phyloP scores from a whole-genome alignment of 116 monocot species.

The Trichopus zeylanicus region DNA sequence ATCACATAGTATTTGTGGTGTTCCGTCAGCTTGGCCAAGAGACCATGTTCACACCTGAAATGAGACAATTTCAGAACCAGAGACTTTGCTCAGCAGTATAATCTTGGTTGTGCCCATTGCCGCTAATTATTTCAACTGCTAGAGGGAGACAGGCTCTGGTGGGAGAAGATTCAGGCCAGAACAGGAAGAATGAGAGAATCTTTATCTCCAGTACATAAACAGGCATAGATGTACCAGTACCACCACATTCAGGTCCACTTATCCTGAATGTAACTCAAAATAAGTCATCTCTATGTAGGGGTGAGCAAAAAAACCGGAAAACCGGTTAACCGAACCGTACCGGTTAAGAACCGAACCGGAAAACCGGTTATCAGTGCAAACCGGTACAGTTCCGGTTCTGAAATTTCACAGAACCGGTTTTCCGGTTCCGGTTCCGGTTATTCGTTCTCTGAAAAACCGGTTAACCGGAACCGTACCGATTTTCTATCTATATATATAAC shows the following conservation, averaged over 20 bases:
- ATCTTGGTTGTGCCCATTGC: conserved; percentile 20
- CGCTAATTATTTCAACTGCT: conserved; percentile 26
- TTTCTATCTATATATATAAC: too few relatives aligned
- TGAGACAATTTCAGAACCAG: conserved; percentile 21
- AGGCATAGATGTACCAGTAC: too few relatives aligned
- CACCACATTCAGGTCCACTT: background rate
- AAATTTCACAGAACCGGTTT: too few relatives aligned
- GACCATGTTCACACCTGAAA: conserved; percentile 11
- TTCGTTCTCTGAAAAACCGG: too few relatives aligned
- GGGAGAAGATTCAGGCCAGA: conserved; percentile 14
- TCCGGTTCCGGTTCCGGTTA: too few relatives aligned
- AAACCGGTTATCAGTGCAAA: too few relatives aligned
- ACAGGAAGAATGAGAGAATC: background rate
- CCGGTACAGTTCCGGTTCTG: too few relatives aligned
- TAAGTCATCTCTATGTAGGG: too few relatives aligned
- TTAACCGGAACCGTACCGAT: too few relatives aligned
- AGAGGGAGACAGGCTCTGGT: conserved; percentile 25
- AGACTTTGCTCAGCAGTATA: conserved; percentile 12
- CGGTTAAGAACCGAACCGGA: too few relatives aligned
- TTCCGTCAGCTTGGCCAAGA: conserved; percentile 18
- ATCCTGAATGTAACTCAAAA: background rate
- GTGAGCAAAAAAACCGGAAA: too few relatives aligned
- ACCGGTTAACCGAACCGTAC: too few relatives aligned
- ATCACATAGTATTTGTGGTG: conserved; percentile 20
- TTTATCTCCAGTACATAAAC: background rate